Base-by-base conservation (phyloP, 75 land plant genomes). In the Pinus tabuliformis region DNA sequence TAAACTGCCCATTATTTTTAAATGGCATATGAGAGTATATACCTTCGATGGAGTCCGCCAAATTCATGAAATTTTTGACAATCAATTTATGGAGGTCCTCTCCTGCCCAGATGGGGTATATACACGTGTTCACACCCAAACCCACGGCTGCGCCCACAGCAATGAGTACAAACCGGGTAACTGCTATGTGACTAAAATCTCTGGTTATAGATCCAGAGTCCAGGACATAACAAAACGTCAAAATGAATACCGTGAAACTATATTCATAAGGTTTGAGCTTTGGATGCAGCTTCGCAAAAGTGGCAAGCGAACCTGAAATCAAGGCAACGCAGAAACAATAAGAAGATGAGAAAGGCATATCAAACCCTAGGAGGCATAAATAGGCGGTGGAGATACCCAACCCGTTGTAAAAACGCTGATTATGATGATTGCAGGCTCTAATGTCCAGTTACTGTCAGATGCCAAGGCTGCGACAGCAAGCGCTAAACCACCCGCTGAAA, bases 401-500 rank as follows among this genome's bases (percentile, higher is more conserved):
- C 89, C 91, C 70, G 78, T 80, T 18, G 82, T 42, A 66, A 86
- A 90, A 16, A 87, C 80, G 73, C 86, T 82, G 14, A 84, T 73
- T 1, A 90, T 72, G 16, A 90, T 77, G 56, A 81, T 49, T 54
- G 83, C 52, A 76, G 82, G 87, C 58, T 90, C 80, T 21, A 73
- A 81, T 15, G 57, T 36, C 12, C 62, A 18, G 5, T 86, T 87
- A 28, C 74, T 37, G 37, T 59, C 4, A 6, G 62, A 11, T 7
- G 85, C 72, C 57, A 89, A 39, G 56, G 80, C 87, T 57, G 89
- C 91, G 28, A 80, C 72, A 4, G 79, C 86, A 45, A 90, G 81
- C 54, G 89, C 84, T 28, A 90, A 86, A 1, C 74, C 85, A 63
- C 91, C 93, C 7, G 89, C 93, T 7, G 85, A 78, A 3, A 91